These are phyloP conservation scores for Cetraspora pellucida DNA, from an alignment of 192 early-diverging fungal species.

Conservation along the genomic window DNA sequence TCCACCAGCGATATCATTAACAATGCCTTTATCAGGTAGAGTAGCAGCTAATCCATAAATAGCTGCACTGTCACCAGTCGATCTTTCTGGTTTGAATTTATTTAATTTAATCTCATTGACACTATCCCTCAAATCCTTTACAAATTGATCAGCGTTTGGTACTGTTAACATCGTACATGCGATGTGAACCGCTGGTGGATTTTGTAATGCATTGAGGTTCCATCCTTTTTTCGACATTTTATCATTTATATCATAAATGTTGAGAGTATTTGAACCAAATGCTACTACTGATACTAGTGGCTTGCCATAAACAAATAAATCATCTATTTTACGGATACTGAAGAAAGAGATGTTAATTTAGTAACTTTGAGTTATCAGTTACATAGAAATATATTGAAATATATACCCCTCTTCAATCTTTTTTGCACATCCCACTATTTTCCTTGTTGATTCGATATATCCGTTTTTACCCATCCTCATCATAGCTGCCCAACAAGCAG, in stretches of 20 bases:
- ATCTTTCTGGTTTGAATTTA: conserved; percentile 65
- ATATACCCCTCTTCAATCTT: conserved; percentile 55
- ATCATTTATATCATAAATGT: conserved; percentile 85
- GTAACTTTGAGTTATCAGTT: background rate
- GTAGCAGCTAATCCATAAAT: conserved; percentile 92
- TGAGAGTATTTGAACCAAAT: conserved; percentile 75
- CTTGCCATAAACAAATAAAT: conserved; percentile 82
- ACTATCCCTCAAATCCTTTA: conserved; percentile 76
- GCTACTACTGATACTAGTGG: conserved; percentile 82
- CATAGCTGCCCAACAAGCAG: conserved; percentile 95
- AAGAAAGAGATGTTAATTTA: background rate
- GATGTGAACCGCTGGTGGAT: conserved; percentile 87
- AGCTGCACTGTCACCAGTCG: conserved; percentile 77
- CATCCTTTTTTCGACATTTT: conserved; percentile 79
- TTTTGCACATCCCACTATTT: conserved; percentile 66
- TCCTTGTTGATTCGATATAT: conserved; percentile 78
- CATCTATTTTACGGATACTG: conserved; percentile 58
- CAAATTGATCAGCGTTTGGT: conserved; percentile 67
- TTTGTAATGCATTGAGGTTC: conserved; percentile 88
- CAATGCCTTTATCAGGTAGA: conserved; percentile 82
- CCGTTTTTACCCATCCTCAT: conserved; percentile 85
- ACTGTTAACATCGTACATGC: conserved; percentile 85
- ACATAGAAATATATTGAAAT: background rate
- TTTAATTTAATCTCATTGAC: conserved; percentile 69
- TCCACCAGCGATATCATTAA: conserved; percentile 82